A percentile compares a stretch with the other conserved stretches of the same genome.
These are phyloP conservation scores for Naganishia liquefaciens DNA, from an alignment of 1,284 basidiomycete species.

Conservation along the genomic window DNA sequence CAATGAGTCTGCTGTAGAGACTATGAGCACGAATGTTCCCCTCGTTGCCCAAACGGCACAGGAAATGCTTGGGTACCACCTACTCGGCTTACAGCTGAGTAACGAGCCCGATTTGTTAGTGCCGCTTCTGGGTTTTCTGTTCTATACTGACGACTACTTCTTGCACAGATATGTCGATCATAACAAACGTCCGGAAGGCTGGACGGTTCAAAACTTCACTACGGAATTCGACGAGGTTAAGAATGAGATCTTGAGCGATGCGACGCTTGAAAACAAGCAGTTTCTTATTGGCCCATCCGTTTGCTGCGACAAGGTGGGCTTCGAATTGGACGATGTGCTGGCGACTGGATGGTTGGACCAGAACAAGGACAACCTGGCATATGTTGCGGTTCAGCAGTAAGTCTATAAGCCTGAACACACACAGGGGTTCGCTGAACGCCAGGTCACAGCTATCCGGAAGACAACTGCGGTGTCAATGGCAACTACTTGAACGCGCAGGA, in stretches of 20 bases:
- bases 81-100: constrained; percentile 62
- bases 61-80: constrained; percentile 61
- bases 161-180: constrained; percentile 44
- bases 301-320: constrained; percentile 51
- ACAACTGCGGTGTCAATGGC: constrained; percentile 66
- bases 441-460: constrained; percentile 59
- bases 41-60: constrained; percentile 61
- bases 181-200: constrained; percentile 48
- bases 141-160: background rate
- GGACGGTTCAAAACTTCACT: constrained; percentile 57
- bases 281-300: constrained; percentile 66
- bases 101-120: constrained; percentile 71
- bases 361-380: constrained; percentile 57
- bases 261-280: constrained; percentile 54
- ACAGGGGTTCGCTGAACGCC: background rate
- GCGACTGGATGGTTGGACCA: constrained; percentile 62
- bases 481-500: constrained; percentile 58
- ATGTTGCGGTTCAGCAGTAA: constrained; percentile 63
- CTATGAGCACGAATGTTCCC: constrained; percentile 55
- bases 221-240: constrained; percentile 59
- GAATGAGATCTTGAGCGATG: constrained; percentile 54
- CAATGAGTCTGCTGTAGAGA: constrained; percentile 54
- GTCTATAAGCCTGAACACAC: constrained; percentile 29
- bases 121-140: background rate
- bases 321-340: constrained; percentile 61